Evolutionary conservation across 352 stramenopile species (phyloP).

Genomic region (Phytophthora idaei): DNA sequence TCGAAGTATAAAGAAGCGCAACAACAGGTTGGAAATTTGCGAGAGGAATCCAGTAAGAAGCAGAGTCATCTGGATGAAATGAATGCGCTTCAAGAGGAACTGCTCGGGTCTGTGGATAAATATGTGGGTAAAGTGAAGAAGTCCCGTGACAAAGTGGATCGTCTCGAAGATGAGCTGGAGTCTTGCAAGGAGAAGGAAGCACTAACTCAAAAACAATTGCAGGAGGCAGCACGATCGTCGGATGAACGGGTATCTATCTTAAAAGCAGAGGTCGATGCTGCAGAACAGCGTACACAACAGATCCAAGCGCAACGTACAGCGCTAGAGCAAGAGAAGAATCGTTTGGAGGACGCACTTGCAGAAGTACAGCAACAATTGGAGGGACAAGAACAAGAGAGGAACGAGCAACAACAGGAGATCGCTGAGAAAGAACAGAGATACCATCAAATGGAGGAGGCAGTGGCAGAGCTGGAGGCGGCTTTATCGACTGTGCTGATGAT

Average conservation of each 20-base stretch:
- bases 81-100: constrained; percentile 69
- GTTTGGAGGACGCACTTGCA: constrained; percentile 27
- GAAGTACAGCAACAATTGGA: constrained; percentile 29
- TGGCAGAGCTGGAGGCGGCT: constrained; percentile 48
- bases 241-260: constrained; percentile 13
- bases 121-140: constrained; percentile 41
- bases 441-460: constrained; percentile 30
- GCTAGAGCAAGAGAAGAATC: constrained; percentile 18
- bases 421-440: constrained; percentile 23
- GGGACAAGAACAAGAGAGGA: constrained; percentile 21
- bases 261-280: constrained; percentile 9
- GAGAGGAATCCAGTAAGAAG: constrained; percentile 27
- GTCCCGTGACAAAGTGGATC: constrained; percentile 30
- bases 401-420: constrained; percentile 16
- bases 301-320: constrained; percentile 13
- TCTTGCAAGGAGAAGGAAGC: constrained; percentile 11
- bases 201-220: constrained; percentile 6
- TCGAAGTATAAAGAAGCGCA: constrained; percentile 29
- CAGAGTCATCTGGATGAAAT: constrained; percentile 60
- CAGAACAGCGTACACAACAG: constrained; percentile 12
- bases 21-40: constrained; percentile 14
- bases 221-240: constrained; percentile 22
- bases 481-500: constrained; percentile 20
- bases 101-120: constrained; percentile 64
- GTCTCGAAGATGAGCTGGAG: constrained; percentile 36